Conservation (phyloP, 768 basidiomycete species). For the Russula ochroleuca region DNA sequence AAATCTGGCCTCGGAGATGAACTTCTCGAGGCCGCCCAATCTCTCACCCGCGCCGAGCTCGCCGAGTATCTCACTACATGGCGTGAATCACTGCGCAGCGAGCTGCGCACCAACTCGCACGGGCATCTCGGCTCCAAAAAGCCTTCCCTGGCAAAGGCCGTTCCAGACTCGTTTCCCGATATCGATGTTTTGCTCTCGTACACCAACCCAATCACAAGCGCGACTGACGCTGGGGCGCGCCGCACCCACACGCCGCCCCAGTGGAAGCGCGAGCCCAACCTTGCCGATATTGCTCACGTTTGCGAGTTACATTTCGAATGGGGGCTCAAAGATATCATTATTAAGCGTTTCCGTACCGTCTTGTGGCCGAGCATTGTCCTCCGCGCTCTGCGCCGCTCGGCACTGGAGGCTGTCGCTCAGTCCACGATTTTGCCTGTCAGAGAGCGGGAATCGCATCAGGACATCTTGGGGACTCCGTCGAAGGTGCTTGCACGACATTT, state of each 20-base stretch:
- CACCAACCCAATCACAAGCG: slow-evolving; percentile 69
- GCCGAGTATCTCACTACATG: slow-evolving; percentile 54
- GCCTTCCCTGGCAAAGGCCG: slow-evolving; percentile 54
- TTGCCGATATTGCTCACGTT: slow-evolving; percentile 64
- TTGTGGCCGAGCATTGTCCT: slow-evolving; percentile 75
- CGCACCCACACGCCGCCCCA: slow-evolving; percentile 34
- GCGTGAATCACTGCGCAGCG: slow-evolving; percentile 56
- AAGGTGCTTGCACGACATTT: slow-evolving; percentile 56
- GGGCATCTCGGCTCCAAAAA: slow-evolving; percentile 62
- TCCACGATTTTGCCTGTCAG: slow-evolving; percentile 22
- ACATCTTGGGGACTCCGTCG: slow-evolving; percentile 38
- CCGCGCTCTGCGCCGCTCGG: slow-evolving; percentile 63
- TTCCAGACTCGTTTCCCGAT: slow-evolving; percentile 67
- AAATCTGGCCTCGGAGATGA: slow-evolving; percentile 76
- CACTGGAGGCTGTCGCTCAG: slow-evolving; percentile 41
- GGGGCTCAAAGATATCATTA: slow-evolving; percentile 78
- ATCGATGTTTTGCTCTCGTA: slow-evolving; percentile 75
- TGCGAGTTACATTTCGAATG: slow-evolving; percentile 92
- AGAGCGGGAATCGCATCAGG: not conserved
- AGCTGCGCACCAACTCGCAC: slow-evolving; percentile 65
- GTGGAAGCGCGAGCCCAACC: slow-evolving; percentile 58
- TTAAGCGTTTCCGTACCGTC: slow-evolving; percentile 78
- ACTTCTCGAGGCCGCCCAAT: slow-evolving; percentile 55
- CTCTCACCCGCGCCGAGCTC: slow-evolving; percentile 41
- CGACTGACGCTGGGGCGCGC: slow-evolving; percentile 44